Evolutionary conservation across 1,284 basidiomycete species (phyloP).

Genomic region (Malassezia nana): DNA sequence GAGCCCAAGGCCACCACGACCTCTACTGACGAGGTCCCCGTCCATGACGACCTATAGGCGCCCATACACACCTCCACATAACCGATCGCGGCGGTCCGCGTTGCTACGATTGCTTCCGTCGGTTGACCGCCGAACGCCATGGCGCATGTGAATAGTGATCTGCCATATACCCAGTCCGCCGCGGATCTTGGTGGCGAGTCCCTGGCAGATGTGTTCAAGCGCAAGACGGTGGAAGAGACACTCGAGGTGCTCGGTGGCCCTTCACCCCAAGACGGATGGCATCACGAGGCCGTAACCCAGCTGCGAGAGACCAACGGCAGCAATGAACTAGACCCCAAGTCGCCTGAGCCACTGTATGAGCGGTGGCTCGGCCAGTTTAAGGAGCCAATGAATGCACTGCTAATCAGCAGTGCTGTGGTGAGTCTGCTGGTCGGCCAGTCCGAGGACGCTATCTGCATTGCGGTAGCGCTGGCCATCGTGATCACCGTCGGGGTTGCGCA

Average conservation of each 20-base stretch:
- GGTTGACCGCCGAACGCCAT: neutral
- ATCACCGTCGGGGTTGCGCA: conserved; percentile 91
- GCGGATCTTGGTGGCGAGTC: neutral
- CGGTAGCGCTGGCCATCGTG: conserved; percentile 84
- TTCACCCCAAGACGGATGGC: conserved; percentile 26
- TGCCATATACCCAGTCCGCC: neutral
- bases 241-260: conserved; percentile 23
- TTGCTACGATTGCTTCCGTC: neutral
- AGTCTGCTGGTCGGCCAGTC: conserved; percentile 83
- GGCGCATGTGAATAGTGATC: conserved; percentile 2
- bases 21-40: conserved; percentile 5
- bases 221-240: conserved; percentile 23
- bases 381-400: conserved; percentile 79
- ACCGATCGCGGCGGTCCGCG: neutral
- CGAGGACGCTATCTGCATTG: conserved; percentile 87
- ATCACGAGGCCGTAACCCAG: conserved; percentile 20
- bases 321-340: conserved; percentile 83
- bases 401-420: conserved; percentile 75
- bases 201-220: conserved; percentile 22
- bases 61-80: conserved; percentile 7
- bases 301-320: conserved; percentile 22
- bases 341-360: conserved; percentile 64
- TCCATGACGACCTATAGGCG: conserved; percentile 16
- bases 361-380: conserved; percentile 90
- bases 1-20: neutral